phyloP scores from a whole-genome alignment of 2,329 filamentous ascomycete species.

The Colletotrichum agaves region DNA sequence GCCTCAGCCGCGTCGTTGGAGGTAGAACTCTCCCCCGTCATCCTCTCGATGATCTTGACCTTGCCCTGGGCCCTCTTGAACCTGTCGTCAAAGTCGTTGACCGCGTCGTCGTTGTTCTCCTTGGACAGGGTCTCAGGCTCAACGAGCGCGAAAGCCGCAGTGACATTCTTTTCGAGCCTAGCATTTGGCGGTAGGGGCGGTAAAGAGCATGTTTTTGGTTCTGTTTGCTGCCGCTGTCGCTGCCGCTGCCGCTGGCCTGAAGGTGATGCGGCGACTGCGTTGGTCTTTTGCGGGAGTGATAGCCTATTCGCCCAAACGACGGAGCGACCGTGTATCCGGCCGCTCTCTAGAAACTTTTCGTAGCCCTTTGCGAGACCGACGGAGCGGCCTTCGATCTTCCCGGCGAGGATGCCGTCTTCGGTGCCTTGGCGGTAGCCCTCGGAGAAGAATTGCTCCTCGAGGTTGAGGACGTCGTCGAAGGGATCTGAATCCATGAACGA shows the following conservation, averaged over 20 bases:
- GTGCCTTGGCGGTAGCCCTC: slow-evolving; percentile 83
- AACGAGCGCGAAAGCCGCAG: slow-evolving; percentile 78
- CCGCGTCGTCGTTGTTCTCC: slow-evolving; percentile 86
- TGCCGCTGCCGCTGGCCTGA: not conserved
- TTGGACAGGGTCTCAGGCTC: slow-evolving; percentile 82
- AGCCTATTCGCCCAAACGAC: slow-evolving; percentile 86
- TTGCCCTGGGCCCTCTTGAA: slow-evolving; percentile 86
- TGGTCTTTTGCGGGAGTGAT: slow-evolving; percentile 37
- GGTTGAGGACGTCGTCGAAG: slow-evolving; percentile 67
- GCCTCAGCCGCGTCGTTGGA: slow-evolving; percentile 10
- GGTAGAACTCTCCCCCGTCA: slow-evolving; percentile 55
- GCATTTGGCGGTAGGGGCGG: slow-evolving; percentile 63
- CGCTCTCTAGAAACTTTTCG: slow-evolving; percentile 88
- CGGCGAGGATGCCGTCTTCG: slow-evolving; percentile 79
- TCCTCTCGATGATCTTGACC: slow-evolving; percentile 83
- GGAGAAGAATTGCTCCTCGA: slow-evolving; percentile 79
- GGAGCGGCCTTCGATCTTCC: slow-evolving; percentile 86
- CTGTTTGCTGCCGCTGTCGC: not conserved
- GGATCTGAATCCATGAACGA: slow-evolving; percentile 55
- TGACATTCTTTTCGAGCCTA: slow-evolving; percentile 80
- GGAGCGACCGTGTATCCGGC: slow-evolving; percentile 80
- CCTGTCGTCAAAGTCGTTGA: slow-evolving; percentile 91
- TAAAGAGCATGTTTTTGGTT: slow-evolving; percentile 42
- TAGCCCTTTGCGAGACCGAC: slow-evolving; percentile 94
- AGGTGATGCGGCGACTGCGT: slow-evolving; percentile 16